phyloP scores from a whole-genome alignment of 2,329 filamentous ascomycete genomes.

The Paramyrothecium roridum region DNA sequence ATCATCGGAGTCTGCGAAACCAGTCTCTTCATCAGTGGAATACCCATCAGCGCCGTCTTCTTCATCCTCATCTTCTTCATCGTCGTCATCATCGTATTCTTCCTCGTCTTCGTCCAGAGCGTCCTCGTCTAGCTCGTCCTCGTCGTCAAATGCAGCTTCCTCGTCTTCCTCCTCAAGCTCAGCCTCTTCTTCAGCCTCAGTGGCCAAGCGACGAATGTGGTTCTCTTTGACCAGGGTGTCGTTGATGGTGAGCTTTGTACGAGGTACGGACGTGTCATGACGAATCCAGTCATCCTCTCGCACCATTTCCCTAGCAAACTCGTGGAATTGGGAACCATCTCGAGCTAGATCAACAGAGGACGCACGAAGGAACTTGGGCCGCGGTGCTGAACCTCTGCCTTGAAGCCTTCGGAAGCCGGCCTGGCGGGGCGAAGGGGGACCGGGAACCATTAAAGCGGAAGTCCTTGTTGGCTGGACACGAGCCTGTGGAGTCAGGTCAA shows the following conservation, averaged over 20 bases:
- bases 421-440: constrained; percentile 17
- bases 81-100: constrained; percentile 49
- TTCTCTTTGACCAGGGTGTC: constrained; percentile 91
- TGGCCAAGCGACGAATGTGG: constrained; percentile 77
- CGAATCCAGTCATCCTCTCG: constrained; percentile 89
- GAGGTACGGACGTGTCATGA: constrained; percentile 61
- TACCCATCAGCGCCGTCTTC: constrained; percentile 65
- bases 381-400: constrained; percentile 15
- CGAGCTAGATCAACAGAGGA: constrained; percentile 46
- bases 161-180: constrained; percentile 44
- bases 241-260: constrained; percentile 76
- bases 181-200: constrained; percentile 89
- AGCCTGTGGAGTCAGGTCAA: constrained; percentile 8
- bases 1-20: constrained; percentile 67
- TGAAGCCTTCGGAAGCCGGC: constrained; percentile 10
- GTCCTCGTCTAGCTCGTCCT: constrained; percentile 46
- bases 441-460: constrained; percentile 21
- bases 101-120: constrained; percentile 49
- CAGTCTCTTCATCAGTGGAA: constrained; percentile 69
- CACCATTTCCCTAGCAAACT: constrained; percentile 80
- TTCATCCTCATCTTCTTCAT: constrained; percentile 49
- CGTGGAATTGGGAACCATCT: constrained; percentile 72
- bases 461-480: constrained; percentile 25
- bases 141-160: constrained; percentile 42
- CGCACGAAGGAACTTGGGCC: constrained; percentile 48